Evolutionary conservation across 345 rosid species (phyloP).

Genomic region (Citrus hindsii): DNA sequence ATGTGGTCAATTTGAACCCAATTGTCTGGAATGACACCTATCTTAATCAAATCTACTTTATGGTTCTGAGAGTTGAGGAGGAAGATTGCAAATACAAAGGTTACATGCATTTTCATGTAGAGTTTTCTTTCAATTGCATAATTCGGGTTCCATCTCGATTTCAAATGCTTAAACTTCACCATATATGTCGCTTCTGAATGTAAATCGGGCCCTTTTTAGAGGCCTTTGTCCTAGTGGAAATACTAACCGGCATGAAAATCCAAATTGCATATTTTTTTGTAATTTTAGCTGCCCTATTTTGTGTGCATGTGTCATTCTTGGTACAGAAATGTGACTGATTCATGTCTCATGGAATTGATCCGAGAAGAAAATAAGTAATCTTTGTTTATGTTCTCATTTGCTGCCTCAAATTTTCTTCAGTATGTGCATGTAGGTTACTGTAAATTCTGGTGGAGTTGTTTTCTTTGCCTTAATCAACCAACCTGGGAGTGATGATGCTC

Average conservation of each 20-base stretch:
- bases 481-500: slow-evolving; percentile 37
- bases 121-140: background rate
- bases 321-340: background rate
- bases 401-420: slow-evolving; percentile 27
- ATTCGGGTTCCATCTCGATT: background rate
- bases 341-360: background rate
- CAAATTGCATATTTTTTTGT: background rate
- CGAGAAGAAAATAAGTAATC: background rate
- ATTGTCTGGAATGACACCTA: background rate
- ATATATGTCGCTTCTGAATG: background rate
- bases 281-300: background rate
- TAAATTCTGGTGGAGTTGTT: slow-evolving; percentile 98
- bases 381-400: background rate
- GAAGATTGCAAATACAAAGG: background rate
- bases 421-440: slow-evolving; percentile 65
- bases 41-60: background rate
- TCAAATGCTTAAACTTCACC: background rate
- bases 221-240: background rate
- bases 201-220: background rate
- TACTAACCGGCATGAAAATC: background rate
- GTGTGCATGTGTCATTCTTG: background rate
- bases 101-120: background rate
- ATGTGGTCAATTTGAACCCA: slow-evolving; percentile 13
- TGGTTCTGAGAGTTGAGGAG: background rate
- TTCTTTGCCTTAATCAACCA: slow-evolving; percentile 90